Conservation (phyloP, 306 rosid genomes). For the Malus fusca region DNA sequence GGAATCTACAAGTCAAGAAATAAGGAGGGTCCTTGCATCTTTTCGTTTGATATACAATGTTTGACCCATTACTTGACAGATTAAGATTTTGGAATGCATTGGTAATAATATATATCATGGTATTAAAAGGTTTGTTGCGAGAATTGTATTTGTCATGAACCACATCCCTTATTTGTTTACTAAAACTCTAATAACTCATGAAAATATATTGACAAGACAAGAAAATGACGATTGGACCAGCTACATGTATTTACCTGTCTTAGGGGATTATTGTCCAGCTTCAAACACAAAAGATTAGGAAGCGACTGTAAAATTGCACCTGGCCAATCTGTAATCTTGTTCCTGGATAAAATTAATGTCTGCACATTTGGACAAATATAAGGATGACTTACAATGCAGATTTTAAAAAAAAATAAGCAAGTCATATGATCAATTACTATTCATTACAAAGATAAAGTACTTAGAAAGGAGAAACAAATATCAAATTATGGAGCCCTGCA, state of each 20-base stretch:
- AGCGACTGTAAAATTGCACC: constrained; percentile 61
- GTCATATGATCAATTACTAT: neutral
- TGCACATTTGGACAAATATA: constrained; percentile 36
- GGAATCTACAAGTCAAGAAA: constrained; percentile 54
- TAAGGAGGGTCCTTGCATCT: constrained; percentile 18
- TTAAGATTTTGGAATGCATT: neutral
- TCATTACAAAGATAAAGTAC: neutral
- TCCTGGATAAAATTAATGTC: constrained; percentile 72
- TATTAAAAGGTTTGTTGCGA: neutral
- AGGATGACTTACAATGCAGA: constrained; percentile 13
- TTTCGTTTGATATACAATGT: neutral
- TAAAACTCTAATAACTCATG: neutral
- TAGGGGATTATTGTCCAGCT: constrained; percentile 77
- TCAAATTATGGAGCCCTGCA: neutral
- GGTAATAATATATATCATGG: neutral
- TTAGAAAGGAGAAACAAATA: neutral
- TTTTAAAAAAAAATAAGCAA: neutral
- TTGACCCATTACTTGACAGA: neutral
- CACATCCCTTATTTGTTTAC: neutral
- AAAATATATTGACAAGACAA: neutral
- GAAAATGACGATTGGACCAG: neutral
- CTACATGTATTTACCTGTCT: constrained; percentile 43
- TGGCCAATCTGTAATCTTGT: constrained; percentile 86
- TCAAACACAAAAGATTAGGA: constrained; percentile 60
- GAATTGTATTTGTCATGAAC: neutral